phyloP scores from a whole-genome alignment of 1,284 basidiomycete genomes.

The Ganoderma sinense region DNA sequence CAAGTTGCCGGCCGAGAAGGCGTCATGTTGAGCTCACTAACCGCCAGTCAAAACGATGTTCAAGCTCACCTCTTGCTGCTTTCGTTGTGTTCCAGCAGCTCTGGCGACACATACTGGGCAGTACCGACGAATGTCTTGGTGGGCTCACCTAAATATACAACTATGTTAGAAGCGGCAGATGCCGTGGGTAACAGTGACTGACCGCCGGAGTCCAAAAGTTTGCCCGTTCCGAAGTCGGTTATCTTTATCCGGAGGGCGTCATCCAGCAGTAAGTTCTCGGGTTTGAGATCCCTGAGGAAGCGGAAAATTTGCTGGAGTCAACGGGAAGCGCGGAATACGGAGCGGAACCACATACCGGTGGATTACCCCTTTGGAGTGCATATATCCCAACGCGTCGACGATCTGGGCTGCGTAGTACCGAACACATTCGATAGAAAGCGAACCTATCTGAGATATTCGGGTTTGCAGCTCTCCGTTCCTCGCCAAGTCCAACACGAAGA shows the following conservation, averaged over 20 bases:
- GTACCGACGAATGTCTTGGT: constrained; percentile 94
- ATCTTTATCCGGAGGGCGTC: constrained; percentile 89
- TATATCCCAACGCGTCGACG: constrained; percentile 87
- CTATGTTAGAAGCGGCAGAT: constrained; percentile 28
- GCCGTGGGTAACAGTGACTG: constrained; percentile 35
- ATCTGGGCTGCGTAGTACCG: constrained; percentile 90
- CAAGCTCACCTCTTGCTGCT: constrained; percentile 69
- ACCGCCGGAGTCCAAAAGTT: constrained; percentile 75
- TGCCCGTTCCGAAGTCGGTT: constrained; percentile 97
- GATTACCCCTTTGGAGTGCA: constrained; percentile 88
- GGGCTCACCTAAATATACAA: constrained; percentile 48
- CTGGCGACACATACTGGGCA: constrained; percentile 95
- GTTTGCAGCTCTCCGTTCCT: constrained; percentile 91
- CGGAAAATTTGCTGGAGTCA: constrained; percentile 16
- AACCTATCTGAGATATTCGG: constrained; percentile 82
- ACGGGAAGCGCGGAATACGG: constrained; percentile 13
- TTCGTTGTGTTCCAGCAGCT: constrained; percentile 83
- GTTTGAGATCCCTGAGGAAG: constrained; percentile 79
- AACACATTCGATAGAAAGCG: constrained; percentile 78
- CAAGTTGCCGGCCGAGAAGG: constrained; percentile 7
- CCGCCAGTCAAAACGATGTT: constrained; percentile 1
- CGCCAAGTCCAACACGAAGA: constrained; percentile 91
- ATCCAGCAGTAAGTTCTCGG: constrained; percentile 93
- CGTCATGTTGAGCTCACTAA: constrained; percentile 27
- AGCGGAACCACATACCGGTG: constrained; percentile 67